Evolutionary conservation across 306 rosid species (phyloP), one percentile per base, ranked within the genome.

Genomic region (Cucurbita argyrosperma): DNA sequence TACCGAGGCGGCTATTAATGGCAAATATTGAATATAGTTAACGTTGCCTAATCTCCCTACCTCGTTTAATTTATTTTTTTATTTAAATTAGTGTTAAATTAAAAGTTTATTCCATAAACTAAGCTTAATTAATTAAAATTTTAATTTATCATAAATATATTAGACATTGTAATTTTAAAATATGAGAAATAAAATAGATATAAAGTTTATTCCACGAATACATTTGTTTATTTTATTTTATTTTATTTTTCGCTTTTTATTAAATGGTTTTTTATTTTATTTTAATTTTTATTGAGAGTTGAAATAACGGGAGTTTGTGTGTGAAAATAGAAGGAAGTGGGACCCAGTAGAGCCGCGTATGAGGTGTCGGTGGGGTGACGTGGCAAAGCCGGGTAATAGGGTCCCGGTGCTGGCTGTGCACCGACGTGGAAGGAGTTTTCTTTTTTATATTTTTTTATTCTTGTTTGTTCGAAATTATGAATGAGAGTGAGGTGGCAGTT

Each of bases 331-430:
- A 67, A 21, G 51, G 51, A 0, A 1, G 55, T 5, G 55, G 72
- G 72, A 55, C 18, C 72, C 72, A 21, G 66, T 2, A 12, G 38
- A 67, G 52, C n/a, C 72, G 72, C 72, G 72, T 67, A 45, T 64
- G 49, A 12, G 15, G n/a, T 67, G 72, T 67, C 72, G 72, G 72
- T 46, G 72, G 39, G 72, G 13, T 64, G 71, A 64, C 16, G 35
- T 64, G 71, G 68, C 68, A 35, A 61, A 9, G 47, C 8, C 10
- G 10, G 21, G 5, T 35, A 21, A 7, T 12, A 8, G 16, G 68
- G 68, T 40, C 71, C 52, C 51, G 30, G 30, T 26, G 30, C 30
- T 26, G 30, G 35, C 4, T 30, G 35, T 30, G 35, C 35, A 30
- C 35, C 35, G 71, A 15, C 71, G 71, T 64, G 71, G 71, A 39